Evolutionary conservation across 495 filamentous ascomycete species (phyloP), one percentile per base, ranked within the genome.

Genomic region (Parathielavia hyrcaniae): DNA sequence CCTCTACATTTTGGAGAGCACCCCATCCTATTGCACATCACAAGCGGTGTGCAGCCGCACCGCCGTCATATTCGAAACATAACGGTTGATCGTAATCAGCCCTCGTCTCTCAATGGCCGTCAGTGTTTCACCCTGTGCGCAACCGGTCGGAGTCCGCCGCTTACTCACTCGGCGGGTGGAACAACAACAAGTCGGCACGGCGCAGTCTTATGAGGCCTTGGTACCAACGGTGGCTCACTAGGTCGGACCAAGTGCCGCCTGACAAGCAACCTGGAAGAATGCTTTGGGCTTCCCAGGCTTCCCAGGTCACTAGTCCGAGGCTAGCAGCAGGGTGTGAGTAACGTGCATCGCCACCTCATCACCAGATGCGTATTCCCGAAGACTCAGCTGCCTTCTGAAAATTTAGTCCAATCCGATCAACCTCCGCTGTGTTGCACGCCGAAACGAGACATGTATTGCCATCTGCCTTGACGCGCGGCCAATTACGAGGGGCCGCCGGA

Each of bases 51-150:
- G 52, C 30, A n/a, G 4, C 53, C 53, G 20, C 32, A 2, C 53
- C 53, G 20, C 19, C 30, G 19, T 22, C 30, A 17, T 32, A 38
- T 55, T 41, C 53, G 53, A 55, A 55, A 55, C 53, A 55, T 7
- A 46, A 26, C 11, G 14, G 53, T 26, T 55, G 53, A 55, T 55
- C 53, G 32, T 39, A 36, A 55, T 55, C 53, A 54, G 23, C 51
- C 32, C 51, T 11, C 40, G 30, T 12, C 12, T 12, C 41, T 43
- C 20, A 39, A 16, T 45, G 17, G 41, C 35, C 52, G 35, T 45
- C 40, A n/a, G 22, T 20, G 41, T 46, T 46, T 55, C 41, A 30
- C 53, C 41, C 53, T 35, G 40, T 44, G 45, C 20, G 16, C 22
- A 45, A 45, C 52, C 40, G 40, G 26, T 26, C 26, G 19, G 22